Evolutionary conservation across 108 stramenopile genomes (phyloP).

Genomic region (Parietichytrium sp.): DNA sequence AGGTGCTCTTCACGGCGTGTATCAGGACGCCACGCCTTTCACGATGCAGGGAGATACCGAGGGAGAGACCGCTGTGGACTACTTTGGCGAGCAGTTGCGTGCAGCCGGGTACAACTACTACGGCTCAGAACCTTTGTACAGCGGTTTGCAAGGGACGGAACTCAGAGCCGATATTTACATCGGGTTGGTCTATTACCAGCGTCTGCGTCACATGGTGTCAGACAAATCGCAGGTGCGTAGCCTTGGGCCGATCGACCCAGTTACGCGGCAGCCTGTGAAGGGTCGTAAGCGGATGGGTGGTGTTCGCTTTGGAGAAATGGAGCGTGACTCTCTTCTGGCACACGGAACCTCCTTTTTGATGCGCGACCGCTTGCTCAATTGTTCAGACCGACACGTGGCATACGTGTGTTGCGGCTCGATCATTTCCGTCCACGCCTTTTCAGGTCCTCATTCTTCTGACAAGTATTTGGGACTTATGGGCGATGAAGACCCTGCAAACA

Average conservation of each 20-base stretch:
- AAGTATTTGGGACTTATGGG: too few relatives aligned
- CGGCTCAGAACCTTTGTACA: slow-evolving; percentile 96
- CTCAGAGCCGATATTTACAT: slow-evolving; percentile 98
- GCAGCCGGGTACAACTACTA: slow-evolving; percentile 95
- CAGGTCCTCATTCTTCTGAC: too few relatives aligned
- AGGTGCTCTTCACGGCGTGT: slow-evolving; percentile 89
- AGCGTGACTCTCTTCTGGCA: slow-evolving; percentile 91
- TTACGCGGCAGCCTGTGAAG: slow-evolving; percentile 97
- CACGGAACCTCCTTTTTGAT: slow-evolving; percentile 92
- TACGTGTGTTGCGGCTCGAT: slow-evolving; percentile 91
- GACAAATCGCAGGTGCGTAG: slow-evolving; percentile 98
- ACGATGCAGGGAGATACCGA: slow-evolving; percentile 88
- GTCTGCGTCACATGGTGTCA: slow-evolving; percentile 98
- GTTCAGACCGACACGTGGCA: slow-evolving; percentile 88
- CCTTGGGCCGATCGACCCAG: slow-evolving; percentile 86
- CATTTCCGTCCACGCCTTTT: slow-evolving; percentile 75
- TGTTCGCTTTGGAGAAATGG: slow-evolving; percentile 98
- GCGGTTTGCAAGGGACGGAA: slow-evolving; percentile 88
- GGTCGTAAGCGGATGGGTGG: slow-evolving; percentile 96
- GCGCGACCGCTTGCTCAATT: slow-evolving; percentile 89
- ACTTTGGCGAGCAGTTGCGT: slow-evolving; percentile 96
- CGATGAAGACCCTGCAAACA: too few relatives aligned
- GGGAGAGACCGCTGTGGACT: slow-evolving; percentile 80
- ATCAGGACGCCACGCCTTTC: slow-evolving; percentile 96
- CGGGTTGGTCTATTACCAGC: slow-evolving; percentile 97